Evolutionary conservation across 371 early-diverging fungal genomes (phyloP).

Genomic region (Mucor velutinosus): DNA sequence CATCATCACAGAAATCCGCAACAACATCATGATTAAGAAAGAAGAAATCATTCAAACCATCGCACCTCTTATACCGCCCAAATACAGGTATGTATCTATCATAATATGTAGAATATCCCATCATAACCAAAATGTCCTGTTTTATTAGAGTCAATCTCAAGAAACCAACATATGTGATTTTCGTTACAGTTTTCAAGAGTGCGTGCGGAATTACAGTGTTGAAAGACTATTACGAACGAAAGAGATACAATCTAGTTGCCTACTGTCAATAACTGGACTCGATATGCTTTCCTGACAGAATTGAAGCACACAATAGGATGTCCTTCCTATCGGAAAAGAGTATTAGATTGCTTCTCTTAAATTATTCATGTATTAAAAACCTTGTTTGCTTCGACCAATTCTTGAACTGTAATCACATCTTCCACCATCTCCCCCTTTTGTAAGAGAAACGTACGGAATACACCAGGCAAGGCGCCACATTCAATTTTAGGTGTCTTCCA

Average conservation of each 20-base stretch:
- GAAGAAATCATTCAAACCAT: constrained; percentile 41
- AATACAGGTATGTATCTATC: constrained; percentile 28
- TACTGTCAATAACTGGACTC: constrained; percentile 27
- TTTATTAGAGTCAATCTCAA: constrained; percentile 42
- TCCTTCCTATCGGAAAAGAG: constrained; percentile 18
- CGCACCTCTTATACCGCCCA: constrained; percentile 45
- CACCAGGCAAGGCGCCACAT: constrained; percentile 55
- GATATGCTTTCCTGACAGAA: constrained; percentile 53
- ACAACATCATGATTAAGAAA: constrained; percentile 44
- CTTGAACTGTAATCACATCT: constrained; percentile 44
- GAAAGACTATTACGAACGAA: constrained; percentile 43
- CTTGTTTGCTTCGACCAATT: constrained; percentile 45
- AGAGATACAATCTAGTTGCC: constrained; percentile 47
- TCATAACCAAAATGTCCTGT: neutral
- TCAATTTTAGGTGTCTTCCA: constrained; percentile 55
- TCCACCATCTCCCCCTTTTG: constrained; percentile 28
- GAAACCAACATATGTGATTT: constrained; percentile 50
- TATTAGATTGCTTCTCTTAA: neutral
- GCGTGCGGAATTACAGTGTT: constrained; percentile 54
- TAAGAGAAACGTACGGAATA: constrained; percentile 50
- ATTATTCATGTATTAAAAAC: constrained; percentile 24
- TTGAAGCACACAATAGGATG: constrained; percentile 55
- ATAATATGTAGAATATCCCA: no score
- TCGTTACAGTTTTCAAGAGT: constrained; percentile 55
- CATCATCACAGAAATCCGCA: constrained; percentile 52